Evolutionary conservation across 257 asterid species (phyloP), one percentile per base, ranked within the genome.

Genomic region (Nicotiana undulata): DNA sequence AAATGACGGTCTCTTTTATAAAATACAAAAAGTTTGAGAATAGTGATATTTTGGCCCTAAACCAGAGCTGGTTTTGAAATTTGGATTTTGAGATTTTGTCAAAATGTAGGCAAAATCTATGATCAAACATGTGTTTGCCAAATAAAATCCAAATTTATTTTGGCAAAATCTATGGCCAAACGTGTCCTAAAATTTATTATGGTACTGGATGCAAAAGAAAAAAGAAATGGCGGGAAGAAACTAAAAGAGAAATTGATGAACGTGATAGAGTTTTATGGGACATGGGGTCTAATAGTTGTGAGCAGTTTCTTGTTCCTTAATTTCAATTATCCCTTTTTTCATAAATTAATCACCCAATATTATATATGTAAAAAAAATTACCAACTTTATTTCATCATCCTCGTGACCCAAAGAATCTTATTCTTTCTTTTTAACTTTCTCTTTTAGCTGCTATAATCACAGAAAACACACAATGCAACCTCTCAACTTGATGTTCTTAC

Each of bases 281-380:
- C 0, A 40, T 8, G 46, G 11, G 46, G 11, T 40, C 4, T 49
- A 74, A 74, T 74, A 37, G 40, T 49, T 72, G 44, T 24, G 34
- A 44, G 6, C 40, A 46, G 60, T 72, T 74, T 16, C 18, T 74
- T 49, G 26, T 46, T 49, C 24, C 0, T 72, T 24, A 24, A 72
- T 72, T 72, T 46, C 24, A 72, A 13, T n/a, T 24, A 24, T 72
- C 16, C n/a, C 8, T 34, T 22, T 72, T 46, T 83, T 76, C 66
- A 31, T 70, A 37, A 83, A 84, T 79, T 83, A 86, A 83, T 86
- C 53, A 74, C 84, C 89, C 76, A 52, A 22, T 60, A 83, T 66
- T 26, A 26, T 1, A 26, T 29, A 16, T 7, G 0, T n/a, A n/a
- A 22, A 24, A 24, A 64, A 26, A 24, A 51, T 51, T 7, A 31